Base-by-base conservation (phyloP, 495 filamentous ascomycete species). In the Staphylotrichum longicolle region DNA sequence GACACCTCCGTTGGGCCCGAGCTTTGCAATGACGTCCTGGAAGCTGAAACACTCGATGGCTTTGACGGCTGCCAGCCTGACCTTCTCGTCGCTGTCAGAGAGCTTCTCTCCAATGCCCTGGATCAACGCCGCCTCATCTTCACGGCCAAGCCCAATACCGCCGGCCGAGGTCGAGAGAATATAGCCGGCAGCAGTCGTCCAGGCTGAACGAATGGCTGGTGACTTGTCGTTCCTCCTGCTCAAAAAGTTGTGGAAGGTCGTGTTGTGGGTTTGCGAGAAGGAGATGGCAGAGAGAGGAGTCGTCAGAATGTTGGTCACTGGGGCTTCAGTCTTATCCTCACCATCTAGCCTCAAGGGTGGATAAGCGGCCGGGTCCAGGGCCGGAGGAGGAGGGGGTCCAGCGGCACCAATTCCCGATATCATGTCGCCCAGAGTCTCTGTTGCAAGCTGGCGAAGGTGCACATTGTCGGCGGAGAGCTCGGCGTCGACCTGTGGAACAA, bases 371-470 rank as follows among this genome's bases (percentile, higher is more conserved):
- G 93, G 88, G 68, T 97, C 90, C 70, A 94, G 83, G 7, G 79
- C 72, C 12, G 87, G 83, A 27, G 85, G 74, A 8, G 88, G 85
- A 30, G 91, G 90, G 54, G 88, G 89, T 3, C 93, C 93, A 62
- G 91, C 90, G 62, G 93, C 88, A 58, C 93, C 92, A 68, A 96
- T 93, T 9, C 93, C 93, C 27, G 92, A 85, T 15, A 94, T 85
- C 75, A 99, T 91, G 67, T 98, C 94, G 37, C 94, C 94, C 35
- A 99, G 82, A 0, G 94, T 97, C 71, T 98, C 89, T 0, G 91
- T 95, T 9, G 92, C 93, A 32, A 98, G 77, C 45, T 91, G 80
- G 39, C 94, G 88, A 20, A 99, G 74, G 60, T 93, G 86, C 4
- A 91, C 80, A 50, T 95, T 94, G 72, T 98, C 95, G 7, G 91